Base-by-base conservation (phyloP, 2,329 filamentous ascomycete genomes). In the Microdochium bolleyi region DNA sequence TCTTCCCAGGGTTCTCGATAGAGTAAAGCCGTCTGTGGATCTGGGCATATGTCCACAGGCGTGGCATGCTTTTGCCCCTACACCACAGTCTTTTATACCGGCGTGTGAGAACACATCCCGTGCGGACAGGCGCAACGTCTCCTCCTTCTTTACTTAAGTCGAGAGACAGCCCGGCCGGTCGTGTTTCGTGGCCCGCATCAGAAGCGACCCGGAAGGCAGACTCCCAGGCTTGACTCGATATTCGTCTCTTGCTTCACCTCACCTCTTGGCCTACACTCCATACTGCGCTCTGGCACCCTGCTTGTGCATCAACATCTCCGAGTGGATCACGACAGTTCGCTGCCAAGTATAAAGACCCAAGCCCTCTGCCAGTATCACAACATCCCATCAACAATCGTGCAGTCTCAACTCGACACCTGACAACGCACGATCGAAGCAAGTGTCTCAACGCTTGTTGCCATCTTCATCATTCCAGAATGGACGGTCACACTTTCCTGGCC, bases 161-260 rank as follows among this genome's bases (percentile, higher is more conserved):
- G 41, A 46, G 22, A 46, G 41, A 8, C 41, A 46, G 41, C 41
- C 41, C 41, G 41, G 41, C 41, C 41, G 16, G 3, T 46, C 41
- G 41, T 46, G 41, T 46, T 46, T 46, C 19, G 41, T 46, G 41
- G 41, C 41, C 41, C 41, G 41, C 41, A 46, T 46, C 37, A 46
- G n/a, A 46, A 46, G 41, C 41, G 41, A 46, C 41, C 41, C 41
- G 21, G 41, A 46, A 46, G 41, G 41, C 41, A 46, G 41, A 46
- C 41, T 19, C 21, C 19, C 21, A 24, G 22, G 14, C n/a, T 46
- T 46, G 27, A 30, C n/a, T 46, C 22, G 27, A 30, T 24, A 46
- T 13, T 22, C 41, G 9, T n/a, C n/a, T 41, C 41, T 19, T 5
- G 21, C 19, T 46, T 7, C 4, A 46, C 19, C 16, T 10, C 19